phyloP scores from a whole-genome alignment of 2,329 filamentous ascomycete species.

The Coleophoma eucalyptorum region DNA sequence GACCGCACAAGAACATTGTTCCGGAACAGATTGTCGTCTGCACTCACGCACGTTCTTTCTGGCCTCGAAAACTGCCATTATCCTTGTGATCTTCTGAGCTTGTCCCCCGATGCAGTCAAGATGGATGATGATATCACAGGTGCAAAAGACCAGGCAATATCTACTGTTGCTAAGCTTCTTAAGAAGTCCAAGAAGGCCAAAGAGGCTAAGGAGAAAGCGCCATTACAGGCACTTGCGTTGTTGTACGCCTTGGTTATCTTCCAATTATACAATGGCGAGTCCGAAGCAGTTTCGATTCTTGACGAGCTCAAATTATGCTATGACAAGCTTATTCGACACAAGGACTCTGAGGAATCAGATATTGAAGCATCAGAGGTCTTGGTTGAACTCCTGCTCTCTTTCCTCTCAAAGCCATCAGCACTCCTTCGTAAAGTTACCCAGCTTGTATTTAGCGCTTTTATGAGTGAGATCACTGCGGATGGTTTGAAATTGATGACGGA shows the following conservation, averaged over 20 bases:
- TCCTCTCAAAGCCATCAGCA: constrained; percentile 80
- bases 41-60: constrained; percentile 53
- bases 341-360: constrained; percentile 48
- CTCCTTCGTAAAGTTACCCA: constrained; percentile 83
- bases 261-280: constrained; percentile 85
- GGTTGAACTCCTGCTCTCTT: constrained; percentile 85
- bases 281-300: constrained; percentile 78
- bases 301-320: constrained; percentile 78
- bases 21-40: constrained; percentile 52
- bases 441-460: constrained; percentile 83
- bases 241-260: constrained; percentile 82
- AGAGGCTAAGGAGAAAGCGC: constrained; percentile 21
- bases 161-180: constrained; percentile 48
- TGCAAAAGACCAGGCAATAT: constrained; percentile 47
- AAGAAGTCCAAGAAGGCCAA: constrained; percentile 33
- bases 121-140: constrained; percentile 53
- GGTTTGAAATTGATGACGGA: constrained; percentile 64
- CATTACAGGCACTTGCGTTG: constrained; percentile 65
- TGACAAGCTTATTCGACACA: constrained; percentile 51
- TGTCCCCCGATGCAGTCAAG: constrained; percentile 34
- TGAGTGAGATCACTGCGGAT: constrained; percentile 66
- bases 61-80: constrained; percentile 47
- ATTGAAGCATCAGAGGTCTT: constrained; percentile 64
- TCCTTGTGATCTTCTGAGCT: constrained; percentile 21
- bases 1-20: constrained; percentile 51